A percentile compares a stretch with the other conserved stretches of the same genome.
Evolutionary conservation across 495 filamentous ascomycete species (phyloP).

Genomic region (Aspergillus nidulans): DNA sequence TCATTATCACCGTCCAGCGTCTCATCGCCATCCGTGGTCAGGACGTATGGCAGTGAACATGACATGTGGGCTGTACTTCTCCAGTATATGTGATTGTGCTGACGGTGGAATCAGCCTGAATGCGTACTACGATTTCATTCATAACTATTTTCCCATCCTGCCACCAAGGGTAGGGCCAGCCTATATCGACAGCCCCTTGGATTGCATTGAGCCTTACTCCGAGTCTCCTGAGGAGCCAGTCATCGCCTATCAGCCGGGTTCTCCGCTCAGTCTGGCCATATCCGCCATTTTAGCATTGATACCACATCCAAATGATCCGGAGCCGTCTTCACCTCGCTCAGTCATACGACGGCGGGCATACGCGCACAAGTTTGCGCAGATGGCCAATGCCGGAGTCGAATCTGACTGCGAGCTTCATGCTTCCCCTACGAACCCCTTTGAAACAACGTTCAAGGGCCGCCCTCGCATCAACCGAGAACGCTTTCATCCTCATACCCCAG

Average conservation of each 20-base stretch:
- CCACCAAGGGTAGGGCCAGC: slow-evolving; percentile 45
- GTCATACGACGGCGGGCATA: slow-evolving; percentile 47
- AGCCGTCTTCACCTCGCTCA: slow-evolving; percentile 41
- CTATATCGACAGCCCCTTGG: slow-evolving; percentile 41
- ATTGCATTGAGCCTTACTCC: slow-evolving; percentile 37
- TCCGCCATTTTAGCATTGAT: slow-evolving; percentile 53
- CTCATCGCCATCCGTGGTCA: slow-evolving; percentile 28
- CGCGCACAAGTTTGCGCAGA: slow-evolving; percentile 51
- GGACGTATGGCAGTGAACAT: slow-evolving; percentile 39
- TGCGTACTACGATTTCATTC: slow-evolving; percentile 58
- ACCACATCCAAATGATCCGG: slow-evolving; percentile 48
- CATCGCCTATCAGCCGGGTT: slow-evolving; percentile 43
- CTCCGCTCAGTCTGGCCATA: slow-evolving; percentile 51
- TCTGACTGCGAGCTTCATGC: slow-evolving; percentile 52
- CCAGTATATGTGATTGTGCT: slow-evolving; percentile 10
- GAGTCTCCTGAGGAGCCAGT: slow-evolving; percentile 39
- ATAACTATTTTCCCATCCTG: slow-evolving; percentile 55
- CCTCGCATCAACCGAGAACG: slow-evolving; percentile 39
- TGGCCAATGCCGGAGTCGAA: slow-evolving; percentile 51
- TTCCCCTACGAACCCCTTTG: slow-evolving; percentile 48
- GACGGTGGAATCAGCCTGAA: slow-evolving; percentile 41
- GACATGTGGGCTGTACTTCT: slow-evolving; percentile 32
- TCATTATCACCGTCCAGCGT: slow-evolving; percentile 27
- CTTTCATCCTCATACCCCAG: slow-evolving; percentile 48
- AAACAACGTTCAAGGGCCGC: slow-evolving; percentile 45